Evolutionary conservation across 306 rosid genomes (phyloP).

Genomic region (Cucumis melo): DNA sequence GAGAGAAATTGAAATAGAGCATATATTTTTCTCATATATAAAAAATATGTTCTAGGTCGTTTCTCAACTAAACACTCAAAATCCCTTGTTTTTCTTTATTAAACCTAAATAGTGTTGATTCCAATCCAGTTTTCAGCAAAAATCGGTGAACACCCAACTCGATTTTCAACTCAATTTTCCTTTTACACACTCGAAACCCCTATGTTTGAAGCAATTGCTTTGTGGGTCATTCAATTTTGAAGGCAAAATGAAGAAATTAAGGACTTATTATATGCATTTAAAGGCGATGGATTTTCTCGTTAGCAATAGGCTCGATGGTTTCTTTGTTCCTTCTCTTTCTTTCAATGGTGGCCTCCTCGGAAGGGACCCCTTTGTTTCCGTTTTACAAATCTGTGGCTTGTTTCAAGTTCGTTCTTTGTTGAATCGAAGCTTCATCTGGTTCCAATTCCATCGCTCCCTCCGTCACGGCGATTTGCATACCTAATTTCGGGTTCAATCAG

Average conservation of each 20-base stretch:
- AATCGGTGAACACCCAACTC: not conserved
- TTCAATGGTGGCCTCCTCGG: constrained; percentile 46
- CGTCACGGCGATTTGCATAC: constrained; percentile 79
- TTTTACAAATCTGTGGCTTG: constrained; percentile 53
- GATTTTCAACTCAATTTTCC: not conserved
- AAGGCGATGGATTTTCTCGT: constrained; percentile 76
- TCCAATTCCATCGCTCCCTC: constrained; percentile 46
- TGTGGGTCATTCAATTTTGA: not conserved
- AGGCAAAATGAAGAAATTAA: constrained; percentile 57
- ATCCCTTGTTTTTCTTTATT: not conserved
- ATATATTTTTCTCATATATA: not conserved
- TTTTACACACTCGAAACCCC: not conserved
- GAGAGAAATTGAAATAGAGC: not conserved
- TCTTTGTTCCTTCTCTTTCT: constrained; percentile 54
- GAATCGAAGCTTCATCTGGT: constrained; percentile 63
- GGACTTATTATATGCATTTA: constrained; percentile 61
- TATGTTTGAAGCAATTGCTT: not conserved
- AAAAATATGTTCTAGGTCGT: not conserved
- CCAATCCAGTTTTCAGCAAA: not conserved
- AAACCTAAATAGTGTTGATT: too few relatives aligned
- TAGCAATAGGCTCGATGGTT: constrained; percentile 52
- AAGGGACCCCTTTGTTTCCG: constrained; percentile 43
- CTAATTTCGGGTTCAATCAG: constrained; percentile 77
- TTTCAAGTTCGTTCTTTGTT: constrained; percentile 53
- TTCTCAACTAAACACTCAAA: constrained; percentile 2